Conservation (phyloP, 495 filamentous ascomycete genomes). For the Paragyromitra xinjiangensis region DNA sequence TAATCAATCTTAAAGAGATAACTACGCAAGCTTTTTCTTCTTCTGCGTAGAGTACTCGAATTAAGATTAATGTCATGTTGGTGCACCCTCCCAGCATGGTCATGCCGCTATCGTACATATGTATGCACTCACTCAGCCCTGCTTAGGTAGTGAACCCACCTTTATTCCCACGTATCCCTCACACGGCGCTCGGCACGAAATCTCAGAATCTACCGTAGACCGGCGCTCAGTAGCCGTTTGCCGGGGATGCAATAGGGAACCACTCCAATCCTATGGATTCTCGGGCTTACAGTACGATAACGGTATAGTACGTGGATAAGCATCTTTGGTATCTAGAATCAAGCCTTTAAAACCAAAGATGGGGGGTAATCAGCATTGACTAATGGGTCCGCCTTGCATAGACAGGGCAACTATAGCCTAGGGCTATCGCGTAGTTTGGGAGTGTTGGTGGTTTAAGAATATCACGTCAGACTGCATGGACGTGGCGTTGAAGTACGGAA, state of each 20-base stretch:
- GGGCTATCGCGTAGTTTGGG: slow-evolving; percentile 4
- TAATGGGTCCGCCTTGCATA: neutral
- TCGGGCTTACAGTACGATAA: neutral
- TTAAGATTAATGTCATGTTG: slow-evolving; percentile 21
- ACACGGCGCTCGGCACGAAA: neutral
- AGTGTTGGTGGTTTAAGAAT: slow-evolving; percentile 41
- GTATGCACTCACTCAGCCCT: slow-evolving; percentile 37
- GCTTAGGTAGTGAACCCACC: slow-evolving; percentile 6
- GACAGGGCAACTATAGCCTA: slow-evolving; percentile 22
- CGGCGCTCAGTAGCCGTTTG: neutral
- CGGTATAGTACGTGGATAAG: slow-evolving; percentile 29
- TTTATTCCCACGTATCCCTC: slow-evolving; percentile 9
- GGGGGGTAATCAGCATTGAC: neutral
- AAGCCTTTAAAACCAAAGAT: slow-evolving; percentile 17
- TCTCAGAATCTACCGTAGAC: neutral
- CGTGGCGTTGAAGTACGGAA: neutral
- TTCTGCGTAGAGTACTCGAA: slow-evolving; percentile 33
- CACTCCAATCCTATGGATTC: neutral
- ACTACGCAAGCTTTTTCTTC: slow-evolving; percentile 4
- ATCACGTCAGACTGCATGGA: slow-evolving; percentile 38
- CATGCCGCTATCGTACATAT: slow-evolving; percentile 2
- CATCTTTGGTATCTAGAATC: slow-evolving; percentile 28
- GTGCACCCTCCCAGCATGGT: slow-evolving; percentile 16
- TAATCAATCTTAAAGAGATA: slow-evolving; percentile 8
- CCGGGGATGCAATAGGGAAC: neutral